phyloP scores from a whole-genome alignment of 169 alveolate genomes.

The Plasmodium ovale region DNA sequence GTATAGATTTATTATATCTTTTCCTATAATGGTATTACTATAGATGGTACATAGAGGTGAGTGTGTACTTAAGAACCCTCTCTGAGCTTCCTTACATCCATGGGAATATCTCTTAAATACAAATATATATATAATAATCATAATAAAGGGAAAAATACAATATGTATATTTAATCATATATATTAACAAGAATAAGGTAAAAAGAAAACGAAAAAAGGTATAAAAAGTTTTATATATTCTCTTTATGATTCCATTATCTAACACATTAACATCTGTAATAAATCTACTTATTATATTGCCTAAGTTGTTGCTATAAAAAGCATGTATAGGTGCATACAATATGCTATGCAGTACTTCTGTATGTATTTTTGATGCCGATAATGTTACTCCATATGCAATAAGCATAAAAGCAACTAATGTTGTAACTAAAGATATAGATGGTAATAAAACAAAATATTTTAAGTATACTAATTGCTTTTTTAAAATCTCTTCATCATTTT shows the following conservation, averaged over 20 bases:
- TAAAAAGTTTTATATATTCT: constrained; percentile 75
- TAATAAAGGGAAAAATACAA: constrained; percentile 33
- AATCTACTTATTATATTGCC: constrained; percentile 81
- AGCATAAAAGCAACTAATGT: constrained; percentile 34
- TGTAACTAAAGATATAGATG: constrained; percentile 36
- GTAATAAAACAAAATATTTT: constrained; percentile 39
- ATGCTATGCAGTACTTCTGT: constrained; percentile 75
- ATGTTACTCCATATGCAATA: constrained; percentile 63
- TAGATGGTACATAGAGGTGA: constrained; percentile 80
- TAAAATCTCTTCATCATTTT: constrained; percentile 4
- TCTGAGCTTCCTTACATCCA: constrained; percentile 83
- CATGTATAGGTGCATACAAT: constrained; percentile 80
- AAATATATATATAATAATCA: constrained; percentile 30
- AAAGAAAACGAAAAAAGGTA: constrained; percentile 64
- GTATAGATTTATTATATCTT: constrained; percentile 74
- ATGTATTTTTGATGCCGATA: constrained; percentile 77
- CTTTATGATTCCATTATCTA: constrained; percentile 80
- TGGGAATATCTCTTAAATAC: constrained; percentile 61
- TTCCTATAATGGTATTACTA: constrained; percentile 79
- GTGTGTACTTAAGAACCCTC: constrained; percentile 77
- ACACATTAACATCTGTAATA: constrained; percentile 77
- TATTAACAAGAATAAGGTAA: constrained; percentile 55
- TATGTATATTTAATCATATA: constrained; percentile 52
- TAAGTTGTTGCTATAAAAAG: constrained; percentile 77
- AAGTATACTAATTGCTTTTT: background rate